Conservation (phyloP, 2,329 filamentous ascomycete genomes). For the Phyllosticta citribraziliensis region DNA sequence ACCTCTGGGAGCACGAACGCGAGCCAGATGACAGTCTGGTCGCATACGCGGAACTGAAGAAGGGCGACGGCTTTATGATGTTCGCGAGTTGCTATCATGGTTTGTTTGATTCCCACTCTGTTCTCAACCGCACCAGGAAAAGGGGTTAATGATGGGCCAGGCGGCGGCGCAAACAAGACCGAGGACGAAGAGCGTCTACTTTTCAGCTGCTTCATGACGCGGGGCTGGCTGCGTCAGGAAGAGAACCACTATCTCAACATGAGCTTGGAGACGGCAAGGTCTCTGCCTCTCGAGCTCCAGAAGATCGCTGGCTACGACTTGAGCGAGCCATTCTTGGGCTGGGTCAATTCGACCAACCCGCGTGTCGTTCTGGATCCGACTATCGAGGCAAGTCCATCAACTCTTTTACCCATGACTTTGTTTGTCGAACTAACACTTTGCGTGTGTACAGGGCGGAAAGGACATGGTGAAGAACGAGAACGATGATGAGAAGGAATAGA, state of each 20-base stretch:
- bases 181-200: slow-evolving; percentile 23
- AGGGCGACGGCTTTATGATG: slow-evolving; percentile 30
- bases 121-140: not conserved
- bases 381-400: not conserved
- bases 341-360: not conserved
- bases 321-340: slow-evolving; percentile 12
- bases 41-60: slow-evolving; percentile 21
- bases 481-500: not conserved
- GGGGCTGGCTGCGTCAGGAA: slow-evolving; percentile 28
- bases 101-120: not conserved
- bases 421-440: not conserved
- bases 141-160: not conserved
- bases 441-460: not conserved
- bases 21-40: not conserved
- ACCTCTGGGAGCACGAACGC: slow-evolving; percentile 16
- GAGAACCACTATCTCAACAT: slow-evolving; percentile 31
- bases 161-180: slow-evolving; percentile 24
- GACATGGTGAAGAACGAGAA: not conserved
- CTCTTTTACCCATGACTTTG: not conserved
- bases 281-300: slow-evolving; percentile 13
- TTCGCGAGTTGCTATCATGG: slow-evolving; percentile 27
- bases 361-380: not conserved
- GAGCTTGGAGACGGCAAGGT: slow-evolving; percentile 16
- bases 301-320: slow-evolving; percentile 15
- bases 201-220: slow-evolving; percentile 24